Percentiles rank a stretch among this genome's conserved stretches.
These are phyloP conservation scores for Saccharomycopsis guyanensis DNA, from an alignment of 805 yeast genomes.

Conservation along the genomic window DNA sequence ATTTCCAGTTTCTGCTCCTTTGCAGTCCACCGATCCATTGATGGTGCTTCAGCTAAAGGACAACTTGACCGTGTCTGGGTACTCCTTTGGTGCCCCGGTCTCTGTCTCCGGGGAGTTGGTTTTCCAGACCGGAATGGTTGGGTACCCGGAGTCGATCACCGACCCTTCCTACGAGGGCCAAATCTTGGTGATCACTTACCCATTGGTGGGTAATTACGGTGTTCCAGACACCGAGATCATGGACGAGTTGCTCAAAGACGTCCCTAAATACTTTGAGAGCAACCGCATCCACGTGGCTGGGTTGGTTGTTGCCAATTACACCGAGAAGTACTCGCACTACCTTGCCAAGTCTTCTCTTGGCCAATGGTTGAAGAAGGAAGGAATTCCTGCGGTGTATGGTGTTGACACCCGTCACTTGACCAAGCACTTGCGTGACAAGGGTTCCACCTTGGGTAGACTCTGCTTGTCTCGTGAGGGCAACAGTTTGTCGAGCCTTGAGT, in stretches of 20 bases:
- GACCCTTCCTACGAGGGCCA: constrained; percentile 99
- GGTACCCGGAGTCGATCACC: constrained; percentile 95
- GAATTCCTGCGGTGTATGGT: constrained; percentile 94
- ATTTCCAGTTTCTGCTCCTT: constrained; percentile 55
- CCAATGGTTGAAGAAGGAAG: constrained; percentile 85
- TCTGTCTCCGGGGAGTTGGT: constrained; percentile 95
- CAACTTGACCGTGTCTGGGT: constrained; percentile 84
- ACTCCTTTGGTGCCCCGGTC: constrained; percentile 90
- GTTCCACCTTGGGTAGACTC: constrained; percentile 89
- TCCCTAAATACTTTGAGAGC: constrained; percentile 93
- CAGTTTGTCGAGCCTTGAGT: constrained; percentile 28
- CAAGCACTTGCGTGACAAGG: constrained; percentile 83
- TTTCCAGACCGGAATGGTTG: constrained; percentile 99
- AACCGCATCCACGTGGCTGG: constrained; percentile 92
- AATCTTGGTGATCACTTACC: constrained; percentile 92
- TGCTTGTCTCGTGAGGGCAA: constrained; percentile 33
- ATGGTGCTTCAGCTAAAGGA: constrained; percentile 84
- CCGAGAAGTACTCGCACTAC: constrained; percentile 91
- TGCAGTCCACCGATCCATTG: constrained; percentile 76
- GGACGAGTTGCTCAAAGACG: constrained; percentile 64
- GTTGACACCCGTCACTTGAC: constrained; percentile 95
- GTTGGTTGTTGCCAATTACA: constrained; percentile 91
- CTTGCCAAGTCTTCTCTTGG: constrained; percentile 90
- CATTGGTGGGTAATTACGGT: constrained; percentile 97
- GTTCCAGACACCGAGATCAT: constrained; percentile 81